phyloP scores from a whole-genome alignment of 345 rosid species.

The Gynandropsis gynandra region DNA sequence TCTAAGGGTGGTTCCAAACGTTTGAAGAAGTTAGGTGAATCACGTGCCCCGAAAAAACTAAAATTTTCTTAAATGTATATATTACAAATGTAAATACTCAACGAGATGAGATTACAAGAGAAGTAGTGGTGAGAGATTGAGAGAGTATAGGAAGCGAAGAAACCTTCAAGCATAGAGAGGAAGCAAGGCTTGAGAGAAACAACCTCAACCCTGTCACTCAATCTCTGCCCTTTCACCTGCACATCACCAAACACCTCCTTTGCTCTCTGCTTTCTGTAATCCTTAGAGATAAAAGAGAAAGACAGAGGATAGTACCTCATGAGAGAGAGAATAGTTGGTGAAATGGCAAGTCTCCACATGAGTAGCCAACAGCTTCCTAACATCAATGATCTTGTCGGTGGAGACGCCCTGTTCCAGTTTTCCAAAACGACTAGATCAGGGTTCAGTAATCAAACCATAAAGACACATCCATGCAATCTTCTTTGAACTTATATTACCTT shows the following conservation, averaged over 20 bases:
- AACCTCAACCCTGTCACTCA: constrained; percentile 65
- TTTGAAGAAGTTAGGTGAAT: no score
- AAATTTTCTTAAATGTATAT: neutral
- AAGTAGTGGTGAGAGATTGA: neutral
- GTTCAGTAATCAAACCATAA: no score
- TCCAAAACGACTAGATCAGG: no score
- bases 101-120: neutral
- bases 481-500: no score
- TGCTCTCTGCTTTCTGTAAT: neutral
- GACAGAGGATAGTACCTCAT: constrained; percentile 70
- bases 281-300: neutral
- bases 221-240: constrained; percentile 62
- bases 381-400: constrained; percentile 83
- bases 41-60: no score
- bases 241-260: neutral
- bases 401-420: constrained; percentile 59
- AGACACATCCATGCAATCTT: no score
- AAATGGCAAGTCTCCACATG: constrained; percentile 83
- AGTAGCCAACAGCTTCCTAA: constrained; percentile 60
- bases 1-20: constrained; percentile 2
- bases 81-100: no score
- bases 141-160: neutral
- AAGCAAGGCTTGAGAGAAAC: constrained; percentile 75
- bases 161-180: constrained; percentile 60
- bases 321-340: constrained; percentile 72